Conservation (phyloP, 768 basidiomycete genomes). For the Dendrothele bispora region DNA sequence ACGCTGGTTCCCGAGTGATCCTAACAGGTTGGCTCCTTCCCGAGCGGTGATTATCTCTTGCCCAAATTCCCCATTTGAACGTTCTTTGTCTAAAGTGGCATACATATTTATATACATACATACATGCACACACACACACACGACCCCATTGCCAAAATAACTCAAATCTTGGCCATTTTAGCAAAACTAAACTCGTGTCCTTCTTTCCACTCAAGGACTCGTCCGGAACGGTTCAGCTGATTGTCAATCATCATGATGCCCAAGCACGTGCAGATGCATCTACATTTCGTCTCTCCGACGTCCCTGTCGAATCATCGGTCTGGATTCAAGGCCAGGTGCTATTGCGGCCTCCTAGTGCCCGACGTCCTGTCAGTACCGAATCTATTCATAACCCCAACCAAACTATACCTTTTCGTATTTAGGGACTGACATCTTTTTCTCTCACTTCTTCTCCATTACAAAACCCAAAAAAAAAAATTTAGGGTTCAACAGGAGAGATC, state of each 20-base stretch:
- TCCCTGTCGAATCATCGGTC: constrained; percentile 80
- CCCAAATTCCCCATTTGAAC: constrained; percentile 32
- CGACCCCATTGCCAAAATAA: too few species aligned
- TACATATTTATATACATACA: too few species aligned
- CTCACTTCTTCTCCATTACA: too few species aligned
- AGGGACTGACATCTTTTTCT: constrained; percentile 9
- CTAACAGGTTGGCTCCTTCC: constrained; percentile 83
- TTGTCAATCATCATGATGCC: constrained; percentile 49
- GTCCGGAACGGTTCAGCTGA: constrained; percentile 76
- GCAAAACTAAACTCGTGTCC: constrained; percentile 70
- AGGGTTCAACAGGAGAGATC: constrained; percentile 71
- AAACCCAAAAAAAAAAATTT: too few species aligned
- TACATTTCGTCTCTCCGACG: constrained; percentile 57
- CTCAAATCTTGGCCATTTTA: constrained; percentile 42
- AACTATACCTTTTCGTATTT: too few species aligned
- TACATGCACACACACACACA: too few species aligned
- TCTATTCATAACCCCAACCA: constrained; percentile 4
- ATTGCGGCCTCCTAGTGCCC: constrained; percentile 59
- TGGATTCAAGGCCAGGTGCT: constrained; percentile 74
- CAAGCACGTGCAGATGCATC: constrained; percentile 30
- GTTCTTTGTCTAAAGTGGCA: too few species aligned
- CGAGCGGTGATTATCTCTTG: constrained; percentile 62
- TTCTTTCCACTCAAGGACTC: constrained; percentile 88
- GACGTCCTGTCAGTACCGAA: constrained; percentile 56
- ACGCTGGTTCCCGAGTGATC: constrained; percentile 60